A percentile compares a stretch with the other conserved stretches of the same genome.
These are phyloP conservation scores for Ophiostoma sp. DNA, from an alignment of 2,329 filamentous ascomycete genomes.

Conservation along the genomic window DNA sequence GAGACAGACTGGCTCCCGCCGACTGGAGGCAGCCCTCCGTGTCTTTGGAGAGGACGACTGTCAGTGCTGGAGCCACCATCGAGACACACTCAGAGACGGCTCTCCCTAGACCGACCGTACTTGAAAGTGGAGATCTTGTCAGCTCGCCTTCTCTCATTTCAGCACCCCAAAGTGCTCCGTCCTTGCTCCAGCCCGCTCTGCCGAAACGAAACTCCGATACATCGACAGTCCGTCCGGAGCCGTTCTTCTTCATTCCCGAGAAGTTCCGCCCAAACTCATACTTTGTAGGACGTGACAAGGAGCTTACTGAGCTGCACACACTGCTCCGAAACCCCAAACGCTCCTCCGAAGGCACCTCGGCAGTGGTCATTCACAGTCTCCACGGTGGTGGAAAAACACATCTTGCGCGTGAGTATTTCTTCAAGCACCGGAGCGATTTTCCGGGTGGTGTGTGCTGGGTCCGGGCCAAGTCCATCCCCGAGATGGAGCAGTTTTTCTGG, in stretches of 20 bases:
- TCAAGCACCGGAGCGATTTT: conserved; percentile 52
- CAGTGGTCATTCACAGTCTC: conserved; percentile 58
- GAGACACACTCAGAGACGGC: background rate
- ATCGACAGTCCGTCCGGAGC: conserved; percentile 17
- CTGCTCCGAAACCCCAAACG: conserved; percentile 54
- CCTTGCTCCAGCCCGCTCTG: background rate
- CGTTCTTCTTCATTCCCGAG: conserved; percentile 44
- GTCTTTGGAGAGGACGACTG: background rate
- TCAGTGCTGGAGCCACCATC: background rate
- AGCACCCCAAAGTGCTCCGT: background rate
- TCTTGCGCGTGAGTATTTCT: conserved; percentile 62
- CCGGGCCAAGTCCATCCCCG: conserved; percentile 53
- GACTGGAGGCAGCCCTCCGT: background rate
- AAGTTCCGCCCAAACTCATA: conserved; percentile 58
- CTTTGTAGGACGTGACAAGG: conserved; percentile 55
- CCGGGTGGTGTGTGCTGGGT: conserved; percentile 66
- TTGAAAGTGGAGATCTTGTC: background rate
- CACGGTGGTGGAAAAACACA: conserved; percentile 66
- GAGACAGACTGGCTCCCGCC: background rate
- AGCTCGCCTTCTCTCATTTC: background rate
- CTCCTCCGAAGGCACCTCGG: conserved; percentile 53
- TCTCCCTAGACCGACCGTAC: background rate
- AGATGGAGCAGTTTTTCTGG: conserved; percentile 58
- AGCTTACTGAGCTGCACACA: conserved; percentile 53
- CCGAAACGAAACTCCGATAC: background rate